Conservation (phyloP, 2,329 filamentous ascomycete genomes). For the Beauveria caledonica region DNA sequence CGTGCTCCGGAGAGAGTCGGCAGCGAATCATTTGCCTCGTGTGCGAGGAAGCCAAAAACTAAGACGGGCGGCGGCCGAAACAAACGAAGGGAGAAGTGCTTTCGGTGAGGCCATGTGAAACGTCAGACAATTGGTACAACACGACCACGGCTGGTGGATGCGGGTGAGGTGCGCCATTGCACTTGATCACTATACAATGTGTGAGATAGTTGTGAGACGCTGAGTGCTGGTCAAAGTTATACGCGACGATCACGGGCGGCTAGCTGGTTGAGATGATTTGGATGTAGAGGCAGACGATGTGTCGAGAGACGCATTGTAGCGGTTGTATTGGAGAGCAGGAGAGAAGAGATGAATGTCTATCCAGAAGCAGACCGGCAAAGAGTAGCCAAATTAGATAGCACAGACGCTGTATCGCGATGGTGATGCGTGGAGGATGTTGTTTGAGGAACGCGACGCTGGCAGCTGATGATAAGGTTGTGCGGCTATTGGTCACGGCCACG, state of each 20-base stretch:
- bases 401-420: not conserved
- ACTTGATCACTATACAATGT: not conserved
- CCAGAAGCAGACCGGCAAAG: not conserved
- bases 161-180: not conserved
- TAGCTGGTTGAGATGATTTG: not conserved
- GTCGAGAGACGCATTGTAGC: not conserved
- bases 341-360: not conserved
- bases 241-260: not conserved
- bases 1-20: not conserved
- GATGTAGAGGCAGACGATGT: not conserved
- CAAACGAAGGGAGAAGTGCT: not conserved
- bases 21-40: not conserved
- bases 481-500: not conserved
- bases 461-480: not conserved
- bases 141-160: not conserved
- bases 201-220: not conserved
- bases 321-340: not conserved
- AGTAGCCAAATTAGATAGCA: not conserved
- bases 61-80: not conserved
- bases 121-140: not conserved
- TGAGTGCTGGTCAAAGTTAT: not conserved
- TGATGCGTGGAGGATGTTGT: not conserved
- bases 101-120: slow-evolving; percentile 6
- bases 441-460: not conserved
- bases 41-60: not conserved